Conservation (phyloP, 2,329 filamentous ascomycete genomes). For the Verruconis gallopava region DNA sequence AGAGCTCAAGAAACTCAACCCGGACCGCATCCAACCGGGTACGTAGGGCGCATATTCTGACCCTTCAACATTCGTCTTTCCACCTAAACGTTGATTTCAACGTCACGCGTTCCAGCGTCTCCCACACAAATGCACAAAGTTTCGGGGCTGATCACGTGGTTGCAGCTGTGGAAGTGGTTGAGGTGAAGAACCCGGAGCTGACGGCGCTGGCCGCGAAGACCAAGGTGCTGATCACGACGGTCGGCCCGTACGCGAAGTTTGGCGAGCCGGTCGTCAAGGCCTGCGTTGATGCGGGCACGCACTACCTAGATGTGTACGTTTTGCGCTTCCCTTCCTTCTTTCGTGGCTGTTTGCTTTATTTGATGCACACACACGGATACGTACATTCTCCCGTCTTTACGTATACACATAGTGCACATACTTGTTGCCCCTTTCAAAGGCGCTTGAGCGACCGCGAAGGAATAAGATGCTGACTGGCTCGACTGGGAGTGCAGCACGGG, state of each 20-base stretch:
- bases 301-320: slow-evolving; percentile 49
- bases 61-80: slow-evolving; percentile 8
- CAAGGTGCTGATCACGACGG: slow-evolving; percentile 45
- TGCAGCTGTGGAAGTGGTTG: slow-evolving; percentile 27
- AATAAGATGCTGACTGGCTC: no score
- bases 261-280: slow-evolving; percentile 52
- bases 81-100: no score
- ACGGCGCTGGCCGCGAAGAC: slow-evolving; percentile 40
- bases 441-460: no score
- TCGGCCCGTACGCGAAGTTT: slow-evolving; percentile 52
- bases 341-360: neutral
- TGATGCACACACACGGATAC: no score
- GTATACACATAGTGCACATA: no score
- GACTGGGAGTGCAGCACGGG: slow-evolving; percentile 39
- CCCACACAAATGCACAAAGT: slow-evolving; percentile 23
- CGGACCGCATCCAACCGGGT: slow-evolving; percentile 60
- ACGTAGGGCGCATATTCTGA: slow-evolving; percentile 15
- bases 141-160: slow-evolving; percentile 11
- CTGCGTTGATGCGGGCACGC: slow-evolving; percentile 50
- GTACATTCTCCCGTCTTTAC: slow-evolving; percentile 10
- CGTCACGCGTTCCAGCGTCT: no score
- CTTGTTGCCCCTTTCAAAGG: no score
- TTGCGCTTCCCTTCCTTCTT: neutral
- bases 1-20: slow-evolving; percentile 52
- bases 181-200: slow-evolving; percentile 38